Evolutionary conservation across 2,329 filamentous ascomycete genomes (phyloP).

Genomic region (Clonostachys sp.): DNA sequence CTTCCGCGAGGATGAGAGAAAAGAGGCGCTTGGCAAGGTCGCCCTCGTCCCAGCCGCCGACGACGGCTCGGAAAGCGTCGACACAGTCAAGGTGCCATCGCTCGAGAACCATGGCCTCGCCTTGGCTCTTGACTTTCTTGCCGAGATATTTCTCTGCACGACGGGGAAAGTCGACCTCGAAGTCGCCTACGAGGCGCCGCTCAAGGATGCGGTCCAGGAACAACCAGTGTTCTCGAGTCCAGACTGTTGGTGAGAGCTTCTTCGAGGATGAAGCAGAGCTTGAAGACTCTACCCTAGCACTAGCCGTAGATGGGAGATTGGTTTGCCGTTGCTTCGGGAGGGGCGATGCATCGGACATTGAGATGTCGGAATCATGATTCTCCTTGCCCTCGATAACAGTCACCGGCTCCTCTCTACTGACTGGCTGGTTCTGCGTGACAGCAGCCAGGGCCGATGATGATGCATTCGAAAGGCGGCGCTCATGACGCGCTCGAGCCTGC

Average conservation of each 20-base stretch:
- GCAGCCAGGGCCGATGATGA: not conserved
- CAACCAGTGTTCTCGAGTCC: conserved; percentile 49
- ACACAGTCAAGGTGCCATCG: conserved; percentile 55
- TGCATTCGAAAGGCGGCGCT: conserved; percentile 10
- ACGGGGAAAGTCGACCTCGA: conserved; percentile 17
- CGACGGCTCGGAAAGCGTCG: conserved; percentile 43
- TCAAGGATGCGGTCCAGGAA: conserved; percentile 46
- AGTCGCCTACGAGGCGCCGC: conserved; percentile 35
- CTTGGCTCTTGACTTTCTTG: conserved; percentile 40
- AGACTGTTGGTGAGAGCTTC: conserved; percentile 33
- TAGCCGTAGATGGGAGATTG: not conserved
- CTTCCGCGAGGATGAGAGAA: conserved; percentile 44
- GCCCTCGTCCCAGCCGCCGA: conserved; percentile 45
- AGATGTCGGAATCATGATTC: conserved; percentile 17
- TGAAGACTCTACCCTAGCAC: no score
- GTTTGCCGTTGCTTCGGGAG: conserved; percentile 3
- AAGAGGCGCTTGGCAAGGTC: conserved; percentile 48
- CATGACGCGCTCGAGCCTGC: conserved; percentile 26
- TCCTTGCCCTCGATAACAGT: conserved; percentile 21
- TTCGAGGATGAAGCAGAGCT: not conserved
- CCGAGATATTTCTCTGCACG: conserved; percentile 31
- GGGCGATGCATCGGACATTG: conserved; percentile 18
- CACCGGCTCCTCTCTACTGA: not conserved
- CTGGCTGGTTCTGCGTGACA: not conserved
- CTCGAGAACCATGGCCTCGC: conserved; percentile 41